Evolutionary conservation across 2,329 filamentous ascomycete species (phyloP), one percentile per base, ranked within the genome.

Genomic region (Cladosporium sp.): DNA sequence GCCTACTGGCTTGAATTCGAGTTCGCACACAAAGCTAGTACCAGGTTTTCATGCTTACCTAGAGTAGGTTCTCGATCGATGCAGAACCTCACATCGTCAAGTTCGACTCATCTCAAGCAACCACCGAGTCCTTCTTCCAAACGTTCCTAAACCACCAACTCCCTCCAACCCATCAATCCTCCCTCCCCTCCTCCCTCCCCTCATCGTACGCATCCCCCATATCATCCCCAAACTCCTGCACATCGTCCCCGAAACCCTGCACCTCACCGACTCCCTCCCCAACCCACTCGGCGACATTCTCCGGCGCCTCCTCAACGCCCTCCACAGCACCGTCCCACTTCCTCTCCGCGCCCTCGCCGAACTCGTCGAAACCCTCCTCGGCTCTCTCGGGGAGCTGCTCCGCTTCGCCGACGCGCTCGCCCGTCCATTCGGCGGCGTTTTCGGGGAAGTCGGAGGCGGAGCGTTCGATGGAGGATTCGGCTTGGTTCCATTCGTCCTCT

Each of bases 141-240:
- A n/a, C n/a, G n/a, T n/a, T n/a, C n/a, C n/a, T n/a, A n/a, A n/a
- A n/a, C n/a, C n/a, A n/a, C n/a, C n/a, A 27, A 27, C 22, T 27
- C 22, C 22, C 22, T 9, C 22, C 22, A 5, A 4, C 22, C 22
- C 22, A 27, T 27, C 64, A 57, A 39, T 57, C 64, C 44, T 64
- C 53, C 44, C 65, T 55, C 11, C 58, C 62, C 56, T 64, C 66
- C 36, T 61, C 62, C 47, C 66, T 61, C 4, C 72, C 72, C 48
- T 67, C 61, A 56, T 76, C 73, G 57, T 74, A 75, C 12, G 70
- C 64, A 61, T 71, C 56, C 34, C 69, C 70, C 15, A 75, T 56
- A 4, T 41, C 55, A 53, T 73, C 70, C 51, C 71, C 72, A 18
- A 63, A 64, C 53, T 66, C 51, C 27, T 66, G 65, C 5, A 73